Evolutionary conservation across 2,329 filamentous ascomycete species (phyloP), one percentile per base, ranked within the genome.

Genomic region (Sporothrix curviconia): DNA sequence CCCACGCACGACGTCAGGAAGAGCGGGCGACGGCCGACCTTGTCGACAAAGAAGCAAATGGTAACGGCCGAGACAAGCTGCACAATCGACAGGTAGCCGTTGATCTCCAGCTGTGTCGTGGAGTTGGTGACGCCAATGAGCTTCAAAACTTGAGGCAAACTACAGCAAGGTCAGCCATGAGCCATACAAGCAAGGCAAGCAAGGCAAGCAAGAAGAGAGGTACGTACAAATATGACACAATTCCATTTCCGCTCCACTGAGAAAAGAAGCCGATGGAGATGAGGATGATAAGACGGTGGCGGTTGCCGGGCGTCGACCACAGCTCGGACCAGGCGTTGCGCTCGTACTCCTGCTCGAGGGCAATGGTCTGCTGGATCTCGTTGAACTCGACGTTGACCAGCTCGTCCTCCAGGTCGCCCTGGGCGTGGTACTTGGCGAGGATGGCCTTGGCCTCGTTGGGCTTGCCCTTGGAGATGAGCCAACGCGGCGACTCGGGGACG

Each of bases 401-500:
- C 32, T 47, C 59, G 55, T 59, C 52, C 11, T 59, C 36, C 6
- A 39, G 28, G 57, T 62, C 43, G 44, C 62, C 62, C 49, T 60
- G 28, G 14, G 53, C 62, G 44, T 63, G 62, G 59, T 61, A 60
- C 42, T 56, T 51, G 52, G 57, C 55, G 15, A 63, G 44, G 39
- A 63, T 55, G 22, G 24, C 17, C 32, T 37, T 49, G 30, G 62
- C 62, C 59, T 62, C 25, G 32, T 59, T 17, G 4, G 57, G 42
- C 14, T 59, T 42, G 9, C 63, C 63, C n/a, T 62, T 53, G 11
- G 59, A 52, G 22, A 68, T 58, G n/a, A 68, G 60, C 66, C 66
- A 68, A 11, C 66, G 64, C 0, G 66, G 66, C 1, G 65, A 67
- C 55, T 68, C 65, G 24, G 66, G 66, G 4, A 65, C 57, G 17